Conservation (phyloP, 768 basidiomycete genomes). For the Tubosaeta brunneosetosa region DNA sequence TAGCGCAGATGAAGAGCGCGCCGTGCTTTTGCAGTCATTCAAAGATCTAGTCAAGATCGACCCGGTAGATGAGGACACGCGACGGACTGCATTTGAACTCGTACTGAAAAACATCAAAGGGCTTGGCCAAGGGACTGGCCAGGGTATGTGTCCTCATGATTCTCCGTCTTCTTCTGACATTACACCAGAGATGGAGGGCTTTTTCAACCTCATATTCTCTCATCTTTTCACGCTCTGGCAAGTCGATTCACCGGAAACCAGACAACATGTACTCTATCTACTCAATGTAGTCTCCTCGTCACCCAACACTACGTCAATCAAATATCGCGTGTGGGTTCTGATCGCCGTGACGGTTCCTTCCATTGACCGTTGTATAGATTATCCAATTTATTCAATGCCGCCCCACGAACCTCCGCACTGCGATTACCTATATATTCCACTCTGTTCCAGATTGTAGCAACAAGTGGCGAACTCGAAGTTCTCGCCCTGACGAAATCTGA, state of each 20-base stretch:
- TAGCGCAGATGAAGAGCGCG: slow-evolving; percentile 64
- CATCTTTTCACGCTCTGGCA: slow-evolving; percentile 64
- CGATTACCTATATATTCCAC: slow-evolving; percentile 59
- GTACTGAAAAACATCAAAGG: slow-evolving; percentile 60
- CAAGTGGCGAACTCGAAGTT: slow-evolving; percentile 57
- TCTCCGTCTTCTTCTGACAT: slow-evolving; percentile 2
- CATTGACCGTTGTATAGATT: slow-evolving; percentile 41
- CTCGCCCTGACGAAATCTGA: slow-evolving; percentile 56
- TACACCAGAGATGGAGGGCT: slow-evolving; percentile 71
- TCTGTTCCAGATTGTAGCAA: slow-evolving; percentile 55
- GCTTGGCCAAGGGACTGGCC: slow-evolving; percentile 73
- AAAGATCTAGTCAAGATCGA: slow-evolving; percentile 51
- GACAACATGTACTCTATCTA: slow-evolving; percentile 44
- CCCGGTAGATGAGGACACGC: slow-evolving; percentile 49
- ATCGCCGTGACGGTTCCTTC: not conserved
- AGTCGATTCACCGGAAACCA: slow-evolving; percentile 50
- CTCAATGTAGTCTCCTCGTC: slow-evolving; percentile 53
- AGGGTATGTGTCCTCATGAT: slow-evolving; percentile 44
- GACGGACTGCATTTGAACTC: slow-evolving; percentile 52
- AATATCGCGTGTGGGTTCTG: slow-evolving; percentile 64
- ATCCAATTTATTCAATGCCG: slow-evolving; percentile 77
- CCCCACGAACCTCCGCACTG: slow-evolving; percentile 60
- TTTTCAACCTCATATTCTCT: slow-evolving; percentile 78
- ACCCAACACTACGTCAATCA: slow-evolving; percentile 50
- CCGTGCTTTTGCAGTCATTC: slow-evolving; percentile 60